Conservation (phyloP, 2,329 filamentous ascomycete species). For the Aureobasidium sp. region DNA sequence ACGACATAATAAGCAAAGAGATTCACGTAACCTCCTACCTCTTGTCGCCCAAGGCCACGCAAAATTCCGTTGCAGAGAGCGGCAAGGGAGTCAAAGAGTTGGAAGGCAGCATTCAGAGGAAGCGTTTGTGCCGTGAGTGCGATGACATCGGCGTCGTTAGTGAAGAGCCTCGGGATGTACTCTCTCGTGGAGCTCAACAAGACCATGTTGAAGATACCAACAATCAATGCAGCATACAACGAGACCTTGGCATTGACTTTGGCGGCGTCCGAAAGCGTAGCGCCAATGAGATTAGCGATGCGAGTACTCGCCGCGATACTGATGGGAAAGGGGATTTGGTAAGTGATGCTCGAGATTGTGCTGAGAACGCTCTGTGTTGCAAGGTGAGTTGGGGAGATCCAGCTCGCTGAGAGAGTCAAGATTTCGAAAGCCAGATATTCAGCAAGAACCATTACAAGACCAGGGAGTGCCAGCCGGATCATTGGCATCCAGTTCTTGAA, state of each 20-base stretch:
- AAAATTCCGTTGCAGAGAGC: slow-evolving; percentile 76
- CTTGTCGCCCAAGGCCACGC: slow-evolving; percentile 77
- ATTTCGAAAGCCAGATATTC: slow-evolving; percentile 91
- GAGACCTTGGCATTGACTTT: slow-evolving; percentile 70
- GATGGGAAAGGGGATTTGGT: slow-evolving; percentile 64
- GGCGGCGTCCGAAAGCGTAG: slow-evolving; percentile 70
- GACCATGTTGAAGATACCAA: slow-evolving; percentile 66
- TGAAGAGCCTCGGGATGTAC: slow-evolving; percentile 68
- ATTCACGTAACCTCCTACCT: slow-evolving; percentile 83
- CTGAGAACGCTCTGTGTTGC: slow-evolving; percentile 83
- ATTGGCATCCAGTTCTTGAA: slow-evolving; percentile 71
- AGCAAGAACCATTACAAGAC: slow-evolving; percentile 86
- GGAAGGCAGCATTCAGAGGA: slow-evolving; percentile 78
- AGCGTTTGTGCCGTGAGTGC: slow-evolving; percentile 60
- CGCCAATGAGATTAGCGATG: slow-evolving; percentile 85
- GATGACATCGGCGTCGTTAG: slow-evolving; percentile 58
- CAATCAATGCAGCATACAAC: slow-evolving; percentile 56
- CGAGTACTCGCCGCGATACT: slow-evolving; percentile 83
- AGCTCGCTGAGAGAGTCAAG: slow-evolving; percentile 71
- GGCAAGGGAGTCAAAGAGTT: slow-evolving; percentile 76
- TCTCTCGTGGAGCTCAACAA: slow-evolving; percentile 47
- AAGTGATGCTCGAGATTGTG: slow-evolving; percentile 23
- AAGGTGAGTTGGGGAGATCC: slow-evolving; percentile 69
- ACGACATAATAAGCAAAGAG: slow-evolving; percentile 73
- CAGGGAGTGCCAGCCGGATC: slow-evolving; percentile 78